Evolutionary conservation across 768 basidiomycete genomes (phyloP), one percentile per base, ranked within the genome.

Genomic region (Pholiota microspora): DNA sequence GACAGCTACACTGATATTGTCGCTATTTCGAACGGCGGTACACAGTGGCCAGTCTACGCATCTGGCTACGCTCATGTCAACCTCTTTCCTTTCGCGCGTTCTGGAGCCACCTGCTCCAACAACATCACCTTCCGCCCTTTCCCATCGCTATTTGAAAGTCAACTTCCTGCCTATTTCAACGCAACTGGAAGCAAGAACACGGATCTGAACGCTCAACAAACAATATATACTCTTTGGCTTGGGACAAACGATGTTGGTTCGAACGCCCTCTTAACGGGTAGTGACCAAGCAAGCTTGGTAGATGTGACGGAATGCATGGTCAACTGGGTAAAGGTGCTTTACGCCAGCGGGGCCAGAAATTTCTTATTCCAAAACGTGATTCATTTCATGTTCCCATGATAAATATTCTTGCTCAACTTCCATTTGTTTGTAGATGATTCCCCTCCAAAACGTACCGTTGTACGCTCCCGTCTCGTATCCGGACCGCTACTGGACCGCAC

Each of bases 291-390:
- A 13, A 84, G 81, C 1, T 64, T 88, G 50, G 83, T 85, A 7
- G 74, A 85, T 45, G 82, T 83, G 0, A 74, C 79, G 16, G 63
- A 63, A 15, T 87, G 86, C 60, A 81, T 80, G 64, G 69, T 87
- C 3, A 77, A 83, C 45, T 86, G 82, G 78, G 73, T 88, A 25
- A 79, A 75, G 56, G 70, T 70, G 1, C 61, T 88, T 34, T 85
- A 86, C 61, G 63, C 76, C 9, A 75, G 67, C 46, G 86, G 86
- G 4, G 85, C 83, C 3, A 73, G 85, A 42, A 85, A 88, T 60
- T 86, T 88, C 62, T 65, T 88, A 47, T 83, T 88, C 71, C 83
- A 85, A 58, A 87, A 86, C 59, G 86, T 85, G 56, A 67, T 81
- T 62, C n/a, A 3, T 3, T 10, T 47, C 8, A 36, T 25, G 1